Evolutionary conservation across 2,329 filamentous ascomycete species (phyloP).

Genomic region (Ilyonectria mors-panacis): DNA sequence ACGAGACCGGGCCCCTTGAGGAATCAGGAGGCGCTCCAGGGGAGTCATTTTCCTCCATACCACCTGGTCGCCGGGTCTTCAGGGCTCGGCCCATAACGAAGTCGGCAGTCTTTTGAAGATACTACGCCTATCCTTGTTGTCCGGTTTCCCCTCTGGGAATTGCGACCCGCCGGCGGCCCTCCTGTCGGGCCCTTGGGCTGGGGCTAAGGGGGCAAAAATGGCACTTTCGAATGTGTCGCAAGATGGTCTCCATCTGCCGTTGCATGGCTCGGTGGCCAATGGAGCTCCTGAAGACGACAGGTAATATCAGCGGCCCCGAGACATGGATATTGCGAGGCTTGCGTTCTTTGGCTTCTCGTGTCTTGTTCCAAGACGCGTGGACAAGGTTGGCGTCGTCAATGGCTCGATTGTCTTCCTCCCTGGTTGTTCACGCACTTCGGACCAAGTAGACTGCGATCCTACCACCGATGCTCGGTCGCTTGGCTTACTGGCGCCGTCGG

Average conservation of each 20-base stretch:
- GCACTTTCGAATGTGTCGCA: conserved; percentile 39
- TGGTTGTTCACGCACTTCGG: conserved; percentile 14
- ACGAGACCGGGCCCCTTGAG: conserved; percentile 22
- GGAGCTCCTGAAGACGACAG: conserved; percentile 23
- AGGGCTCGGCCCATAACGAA: conserved; percentile 39
- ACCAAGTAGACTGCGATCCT: conserved; percentile 31
- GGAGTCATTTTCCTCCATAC: conserved; percentile 30
- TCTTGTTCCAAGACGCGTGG: conserved; percentile 37
- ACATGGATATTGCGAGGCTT: conserved; percentile 18
- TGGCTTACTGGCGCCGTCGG: conserved; percentile 16
- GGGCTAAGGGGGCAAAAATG: conserved; percentile 6
- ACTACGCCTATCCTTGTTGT: conserved; percentile 34
- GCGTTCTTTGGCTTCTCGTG: conserved; percentile 26
- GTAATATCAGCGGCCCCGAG: conserved; percentile 34
- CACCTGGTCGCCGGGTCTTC: conserved; percentile 30
- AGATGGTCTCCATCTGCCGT: conserved; percentile 43
- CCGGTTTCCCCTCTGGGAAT: conserved; percentile 31
- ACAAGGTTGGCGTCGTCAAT: conserved; percentile 33
- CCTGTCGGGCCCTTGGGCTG: conserved; percentile 36
- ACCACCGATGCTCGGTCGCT: conserved; percentile 42
- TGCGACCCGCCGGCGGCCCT: conserved; percentile 15
- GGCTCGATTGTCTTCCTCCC: conserved; percentile 14
- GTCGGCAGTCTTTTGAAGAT: conserved; percentile 27
- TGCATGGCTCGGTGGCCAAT: conserved; percentile 42
- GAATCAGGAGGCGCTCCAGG: conserved; percentile 39